Evolutionary conservation across 305 asterid genomes (phyloP), one percentile per base, ranked within the genome.

Genomic region (Fraxinus sp.): DNA sequence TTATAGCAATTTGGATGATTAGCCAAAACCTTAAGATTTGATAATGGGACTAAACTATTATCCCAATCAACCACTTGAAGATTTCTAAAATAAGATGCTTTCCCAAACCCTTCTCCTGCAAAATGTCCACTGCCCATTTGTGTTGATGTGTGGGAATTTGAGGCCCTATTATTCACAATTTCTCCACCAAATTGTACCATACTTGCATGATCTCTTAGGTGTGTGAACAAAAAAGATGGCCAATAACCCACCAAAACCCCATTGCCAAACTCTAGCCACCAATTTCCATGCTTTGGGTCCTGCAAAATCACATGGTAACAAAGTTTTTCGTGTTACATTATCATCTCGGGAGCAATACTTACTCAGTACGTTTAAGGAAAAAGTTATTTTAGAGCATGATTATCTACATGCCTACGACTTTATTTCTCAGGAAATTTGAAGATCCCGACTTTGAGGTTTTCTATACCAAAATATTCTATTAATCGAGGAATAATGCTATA

Each of bases 61-160:
- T 93, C 97, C 95, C 93, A 94, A 87, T 95, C 98, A 0, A 95
- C 98, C 3, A 90, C 86, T 80, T 95, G 98, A 3, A 95, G 89
- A 77, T 95, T 95, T 33, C 98, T 66, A 59, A 95, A 95, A 88
- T 95, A 95, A 20, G 98, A 91, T 8, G 98, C 98, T 82, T 92
- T 95, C 16, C 94, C 97, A 37, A 94, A 95, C 55, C 98, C 98
- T 90, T 94, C 96, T 32, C 89, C 91, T 9, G 98, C 93, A 84
- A 95, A 95, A 94, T 95, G 97, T 0, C 98, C 98, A 81, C 98
- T 95, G 11, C 98, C 98, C 98, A 95, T 95, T 87, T 95, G 97
- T 7, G 98, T 95, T 3, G 91, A 84, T 1, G 98, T 94, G 89
- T 95, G 98, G 0, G 84, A 70, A 5, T 94, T 94, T 13, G 91